phyloP scores from a whole-genome alignment of 2,329 filamentous ascomycete genomes.

The Magnaporthiopsis incrustans region DNA sequence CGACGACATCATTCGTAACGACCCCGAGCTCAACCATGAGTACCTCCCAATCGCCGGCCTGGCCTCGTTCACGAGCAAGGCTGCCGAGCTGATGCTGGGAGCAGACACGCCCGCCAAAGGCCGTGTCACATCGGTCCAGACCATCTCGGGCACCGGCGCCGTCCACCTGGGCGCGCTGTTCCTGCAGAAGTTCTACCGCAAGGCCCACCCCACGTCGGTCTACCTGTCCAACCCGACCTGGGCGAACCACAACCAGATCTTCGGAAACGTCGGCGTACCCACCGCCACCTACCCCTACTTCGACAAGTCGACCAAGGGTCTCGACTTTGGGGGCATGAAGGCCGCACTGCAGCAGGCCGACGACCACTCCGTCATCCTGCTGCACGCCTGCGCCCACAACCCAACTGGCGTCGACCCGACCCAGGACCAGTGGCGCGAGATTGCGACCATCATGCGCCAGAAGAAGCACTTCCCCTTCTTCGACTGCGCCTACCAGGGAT shows the following conservation, averaged over 20 bases:
- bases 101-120: constrained; percentile 76
- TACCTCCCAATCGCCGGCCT: constrained; percentile 95
- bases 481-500: constrained; percentile 95
- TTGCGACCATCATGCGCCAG: constrained; percentile 66
- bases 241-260: constrained; percentile 99
- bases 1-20: constrained; percentile 78
- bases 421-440: constrained; percentile 85
- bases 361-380: constrained; percentile 73
- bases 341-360: constrained; percentile 61
- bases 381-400: constrained; percentile 97
- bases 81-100: constrained; percentile 84
- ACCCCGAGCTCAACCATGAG: constrained; percentile 92
- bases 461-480: constrained; percentile 96
- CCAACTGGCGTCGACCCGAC: constrained; percentile 95
- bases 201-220: constrained; percentile 45
- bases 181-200: constrained; percentile 82
- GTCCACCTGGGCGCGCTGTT: constrained; percentile 91
- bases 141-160: constrained; percentile 94
- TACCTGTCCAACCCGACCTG: constrained; percentile 95
- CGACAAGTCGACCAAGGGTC: constrained; percentile 75
- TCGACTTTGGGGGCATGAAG: constrained; percentile 89
- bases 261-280: constrained; percentile 75
- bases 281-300: constrained; percentile 91
- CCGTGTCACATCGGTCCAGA: constrained; percentile 75
- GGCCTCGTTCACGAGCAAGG: constrained; percentile 75